Evolutionary conservation across 1,139 yeast species (phyloP).

Genomic region (Pneumocystis oryctolagi): DNA sequence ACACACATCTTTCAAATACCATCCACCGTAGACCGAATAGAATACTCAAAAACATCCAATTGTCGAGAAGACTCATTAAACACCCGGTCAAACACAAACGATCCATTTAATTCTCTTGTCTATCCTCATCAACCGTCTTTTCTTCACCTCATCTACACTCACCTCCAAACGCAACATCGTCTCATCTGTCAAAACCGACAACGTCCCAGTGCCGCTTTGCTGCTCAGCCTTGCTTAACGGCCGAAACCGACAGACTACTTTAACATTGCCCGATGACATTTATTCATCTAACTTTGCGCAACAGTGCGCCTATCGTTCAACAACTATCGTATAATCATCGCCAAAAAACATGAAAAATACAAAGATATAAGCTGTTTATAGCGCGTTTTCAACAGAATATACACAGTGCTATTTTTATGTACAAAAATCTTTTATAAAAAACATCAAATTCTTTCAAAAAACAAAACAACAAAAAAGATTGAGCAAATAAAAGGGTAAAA

Average conservation of each 20-base stretch:
- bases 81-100: slow-evolving; percentile 54
- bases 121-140: not conserved
- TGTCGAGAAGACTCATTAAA: slow-evolving; percentile 41
- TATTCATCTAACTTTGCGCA: not conserved
- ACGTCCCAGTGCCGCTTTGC: slow-evolving; percentile 15
- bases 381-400: too few species aligned
- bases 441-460: too few species aligned
- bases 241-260: slow-evolving; percentile 45
- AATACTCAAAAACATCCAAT: slow-evolving; percentile 45
- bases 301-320: too few species aligned
- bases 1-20: slow-evolving; percentile 10
- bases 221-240: slow-evolving; percentile 33
- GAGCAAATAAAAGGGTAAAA: too few species aligned
- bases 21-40: slow-evolving; percentile 44
- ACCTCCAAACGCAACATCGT: slow-evolving; percentile 18
- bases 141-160: not conserved
- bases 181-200: slow-evolving; percentile 24
- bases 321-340: too few species aligned
- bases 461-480: too few species aligned
- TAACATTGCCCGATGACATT: slow-evolving; percentile 5
- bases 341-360: too few species aligned
- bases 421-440: too few species aligned
- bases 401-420: too few species aligned
- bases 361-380: too few species aligned
- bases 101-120: slow-evolving; percentile 25